These are phyloP conservation scores for Colletotrichum cordylinicola DNA, from an alignment of 2,329 filamentous ascomycete genomes.

Conservation along the genomic window DNA sequence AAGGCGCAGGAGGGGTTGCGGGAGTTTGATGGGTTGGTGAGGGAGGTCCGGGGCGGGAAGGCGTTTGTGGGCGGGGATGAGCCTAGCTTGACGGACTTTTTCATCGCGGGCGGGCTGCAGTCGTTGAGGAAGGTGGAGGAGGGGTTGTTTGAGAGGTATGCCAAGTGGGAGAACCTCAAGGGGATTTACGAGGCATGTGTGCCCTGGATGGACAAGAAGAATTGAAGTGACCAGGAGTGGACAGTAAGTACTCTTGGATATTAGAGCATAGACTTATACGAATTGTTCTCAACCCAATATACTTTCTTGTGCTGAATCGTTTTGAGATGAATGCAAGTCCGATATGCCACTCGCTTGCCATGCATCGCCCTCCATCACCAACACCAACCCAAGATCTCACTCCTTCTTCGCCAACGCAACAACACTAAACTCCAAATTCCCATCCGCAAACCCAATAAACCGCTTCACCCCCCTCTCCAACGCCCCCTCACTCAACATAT, in stretches of 20 bases:
- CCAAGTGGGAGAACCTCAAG: background rate
- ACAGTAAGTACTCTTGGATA: background rate
- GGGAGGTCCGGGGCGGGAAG: background rate
- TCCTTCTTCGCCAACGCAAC: conserved; percentile 36
- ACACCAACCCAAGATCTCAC: background rate
- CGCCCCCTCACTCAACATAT: conserved; percentile 71
- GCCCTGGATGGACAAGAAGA: background rate
- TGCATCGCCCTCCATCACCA: background rate
- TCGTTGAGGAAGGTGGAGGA: background rate
- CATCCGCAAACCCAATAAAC: conserved; percentile 43
- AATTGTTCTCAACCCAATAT: accelerated
- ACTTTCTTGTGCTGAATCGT: background rate
- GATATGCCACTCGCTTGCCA: background rate
- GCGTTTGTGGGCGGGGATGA: background rate
- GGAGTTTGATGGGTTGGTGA: background rate
- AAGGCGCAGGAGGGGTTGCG: background rate
- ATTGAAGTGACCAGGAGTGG: background rate
- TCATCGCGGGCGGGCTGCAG: background rate
- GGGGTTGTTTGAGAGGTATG: background rate
- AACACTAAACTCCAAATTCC: conserved; percentile 44
- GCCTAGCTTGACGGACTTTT: background rate
- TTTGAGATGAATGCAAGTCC: background rate
- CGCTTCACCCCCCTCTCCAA: conserved; percentile 62
- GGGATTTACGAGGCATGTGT: background rate
- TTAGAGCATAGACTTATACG: background rate